A percentile compares a stretch with the other conserved stretches of the same genome.
phyloP scores from a whole-genome alignment of 73 alveolate species.

The Paramecium biaurelia region DNA sequence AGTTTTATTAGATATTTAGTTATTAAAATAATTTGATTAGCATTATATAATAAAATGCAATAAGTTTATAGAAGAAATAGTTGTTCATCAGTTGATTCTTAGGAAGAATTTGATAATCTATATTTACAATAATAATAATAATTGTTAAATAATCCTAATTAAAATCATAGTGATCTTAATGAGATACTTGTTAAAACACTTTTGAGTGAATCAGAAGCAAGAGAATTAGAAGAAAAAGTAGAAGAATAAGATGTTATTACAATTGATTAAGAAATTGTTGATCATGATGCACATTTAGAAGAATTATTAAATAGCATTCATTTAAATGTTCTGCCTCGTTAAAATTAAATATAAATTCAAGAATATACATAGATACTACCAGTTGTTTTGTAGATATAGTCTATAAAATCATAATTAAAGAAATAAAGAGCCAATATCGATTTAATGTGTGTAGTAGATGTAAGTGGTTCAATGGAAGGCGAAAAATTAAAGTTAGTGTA shows the following conservation, averaged over 20 bases:
- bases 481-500: slow-evolving; percentile 19
- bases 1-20: no score
- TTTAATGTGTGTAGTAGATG: slow-evolving; percentile 51
- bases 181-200: neutral
- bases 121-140: no score
- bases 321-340: neutral
- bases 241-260: neutral
- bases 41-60: neutral
- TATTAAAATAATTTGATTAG: no score
- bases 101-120: neutral
- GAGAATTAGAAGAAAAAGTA: neutral
- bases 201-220: neutral
- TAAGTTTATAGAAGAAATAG: neutral
- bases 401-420: neutral
- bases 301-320: neutral
- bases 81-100: neutral
- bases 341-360: neutral
- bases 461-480: slow-evolving; percentile 59
- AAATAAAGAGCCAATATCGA: slow-evolving; percentile 41
- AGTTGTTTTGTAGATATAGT: neutral
- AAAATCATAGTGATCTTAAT: no score
- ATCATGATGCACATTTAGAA: neutral
- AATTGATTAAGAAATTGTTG: neutral
- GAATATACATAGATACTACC: neutral
- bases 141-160: no score